Conservation (phyloP, 306 rosid species). For the Hippophae tibetana region DNA sequence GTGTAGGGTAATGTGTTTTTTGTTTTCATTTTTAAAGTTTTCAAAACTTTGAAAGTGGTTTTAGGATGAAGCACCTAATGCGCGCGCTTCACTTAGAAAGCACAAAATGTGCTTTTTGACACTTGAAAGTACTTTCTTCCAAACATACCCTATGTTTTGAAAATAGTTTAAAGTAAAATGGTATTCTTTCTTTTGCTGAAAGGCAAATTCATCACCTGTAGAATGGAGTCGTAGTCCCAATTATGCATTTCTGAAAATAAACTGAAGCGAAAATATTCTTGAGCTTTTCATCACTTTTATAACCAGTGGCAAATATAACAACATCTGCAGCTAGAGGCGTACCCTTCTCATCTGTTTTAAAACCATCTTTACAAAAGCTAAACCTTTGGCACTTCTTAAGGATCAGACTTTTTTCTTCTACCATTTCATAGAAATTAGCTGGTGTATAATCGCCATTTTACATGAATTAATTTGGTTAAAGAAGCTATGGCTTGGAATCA, state of each 20-base stretch:
- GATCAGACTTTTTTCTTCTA: slow-evolving; percentile 11
- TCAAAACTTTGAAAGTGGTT: too few relatives aligned
- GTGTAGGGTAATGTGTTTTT: too few relatives aligned
- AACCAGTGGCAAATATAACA: slow-evolving; percentile 22
- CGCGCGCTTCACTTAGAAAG: too few relatives aligned
- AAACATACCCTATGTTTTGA: too few relatives aligned
- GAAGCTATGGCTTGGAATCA: slow-evolving; percentile 15
- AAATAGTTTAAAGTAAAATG: too few relatives aligned
- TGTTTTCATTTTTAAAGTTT: too few relatives aligned
- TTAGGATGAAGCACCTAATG: too few relatives aligned
- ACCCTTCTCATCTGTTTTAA: neutral
- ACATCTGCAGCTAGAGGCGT: slow-evolving; percentile 6
- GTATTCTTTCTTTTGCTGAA: too few relatives aligned
- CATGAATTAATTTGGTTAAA: slow-evolving; percentile 6
- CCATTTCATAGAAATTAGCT: slow-evolving; percentile 7
- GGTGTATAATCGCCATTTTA: slow-evolving; percentile 8
- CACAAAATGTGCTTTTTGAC: too few relatives aligned
- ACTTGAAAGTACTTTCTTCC: too few relatives aligned
- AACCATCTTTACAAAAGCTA: slow-evolving; percentile 8
- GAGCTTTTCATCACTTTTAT: slow-evolving; percentile 18
- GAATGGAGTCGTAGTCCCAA: slow-evolving; percentile 12
- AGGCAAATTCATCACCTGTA: slow-evolving; percentile 3
- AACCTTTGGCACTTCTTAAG: slow-evolving; percentile 3
- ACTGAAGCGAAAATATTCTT: slow-evolving; percentile 6
- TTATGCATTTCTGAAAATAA: slow-evolving; percentile 8